Percentiles rank a stretch among this genome's conserved stretches.
These are phyloP conservation scores for Pachyrhizus erosus DNA, from an alignment of 306 rosid species.

Conservation along the genomic window DNA sequence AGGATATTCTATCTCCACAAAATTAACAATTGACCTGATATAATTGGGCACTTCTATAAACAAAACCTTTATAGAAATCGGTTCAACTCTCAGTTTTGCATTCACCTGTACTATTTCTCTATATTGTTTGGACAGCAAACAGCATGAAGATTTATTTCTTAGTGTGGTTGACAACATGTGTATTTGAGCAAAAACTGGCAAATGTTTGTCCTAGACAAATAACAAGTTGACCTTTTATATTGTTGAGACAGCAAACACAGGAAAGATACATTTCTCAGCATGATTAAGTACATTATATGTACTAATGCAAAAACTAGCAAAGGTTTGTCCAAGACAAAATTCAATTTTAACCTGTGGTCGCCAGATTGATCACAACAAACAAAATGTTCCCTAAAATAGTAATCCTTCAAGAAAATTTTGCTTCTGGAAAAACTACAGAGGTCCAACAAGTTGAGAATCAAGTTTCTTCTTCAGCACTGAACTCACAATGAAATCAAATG, in stretches of 20 bases:
- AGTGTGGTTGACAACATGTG: neutral
- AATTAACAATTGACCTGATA: constrained; percentile 2
- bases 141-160: neutral
- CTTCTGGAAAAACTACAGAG: constrained; percentile 13
- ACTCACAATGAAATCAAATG: neutral
- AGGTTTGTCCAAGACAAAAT: constrained; percentile 3
- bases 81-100: constrained; percentile 28
- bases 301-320: neutral
- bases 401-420: constrained; percentile 21
- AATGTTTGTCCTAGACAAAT: neutral
- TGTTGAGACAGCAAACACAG: constrained; percentile 19
- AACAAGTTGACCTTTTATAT: neutral
- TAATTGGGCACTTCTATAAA: neutral
- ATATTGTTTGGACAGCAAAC: constrained; percentile 14
- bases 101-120: neutral
- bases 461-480: constrained; percentile 28
- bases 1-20: constrained; percentile 6
- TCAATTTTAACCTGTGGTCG: constrained; percentile 26
- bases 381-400: neutral
- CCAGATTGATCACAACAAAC: constrained; percentile 25
- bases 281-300: neutral
- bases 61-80: constrained; percentile 14
- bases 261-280: neutral
- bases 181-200: neutral
- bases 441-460: neutral